Evolutionary conservation across 2,329 filamentous ascomycete genomes (phyloP), one percentile per base, ranked within the genome.

Genomic region (Knoxdaviesia proteae): DNA sequence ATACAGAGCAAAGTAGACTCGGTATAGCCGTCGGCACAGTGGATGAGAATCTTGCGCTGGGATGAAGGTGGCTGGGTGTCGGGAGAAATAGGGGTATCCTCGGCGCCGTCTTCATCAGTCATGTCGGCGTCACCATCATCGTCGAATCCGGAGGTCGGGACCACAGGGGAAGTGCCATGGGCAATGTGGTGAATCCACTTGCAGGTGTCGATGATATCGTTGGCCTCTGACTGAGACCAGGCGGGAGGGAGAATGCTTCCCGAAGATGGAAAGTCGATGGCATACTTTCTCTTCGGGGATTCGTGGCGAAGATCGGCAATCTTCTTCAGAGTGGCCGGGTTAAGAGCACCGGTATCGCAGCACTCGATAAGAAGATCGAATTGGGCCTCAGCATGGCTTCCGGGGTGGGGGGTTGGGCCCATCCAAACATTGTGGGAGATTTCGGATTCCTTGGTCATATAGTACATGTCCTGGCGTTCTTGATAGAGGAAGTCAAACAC

Each of bases 1-100:
- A 98, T 74, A 2, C 74, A 84, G 11, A 98, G 68, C 58, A 98
- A 69, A 2, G 86, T 86, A 1, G 82, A 88, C 59, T 98, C 90
- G 0, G 90, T 98, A 53, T 98, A 98, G 11, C 90, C 90, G 57
- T 98, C 90, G 2, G 80, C 78, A 57, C 90, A 96, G 58, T 96
- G 88, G 36, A 98, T 82, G 33, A 96, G 70, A 34, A 96, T 74
- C 54, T 77, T 86, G 48, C 75, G 66, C 44, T 20, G 20, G 20
- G 20, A 20, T 20, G 20, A 20, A 20, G 74, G 65, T 34, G 60
- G 59, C 30, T 43, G 34, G 11, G 20, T 20, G 20, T 20, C 20
- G 20, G 20, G 20, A 20, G 20, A 20, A 20, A 42, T 51, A 42
- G 46, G 44, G 39, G 29, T 37, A 34, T 7, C 37, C 37, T 29